Evolutionary conservation across 768 basidiomycete species (phyloP).

Genomic region (Trametes maxima): DNA sequence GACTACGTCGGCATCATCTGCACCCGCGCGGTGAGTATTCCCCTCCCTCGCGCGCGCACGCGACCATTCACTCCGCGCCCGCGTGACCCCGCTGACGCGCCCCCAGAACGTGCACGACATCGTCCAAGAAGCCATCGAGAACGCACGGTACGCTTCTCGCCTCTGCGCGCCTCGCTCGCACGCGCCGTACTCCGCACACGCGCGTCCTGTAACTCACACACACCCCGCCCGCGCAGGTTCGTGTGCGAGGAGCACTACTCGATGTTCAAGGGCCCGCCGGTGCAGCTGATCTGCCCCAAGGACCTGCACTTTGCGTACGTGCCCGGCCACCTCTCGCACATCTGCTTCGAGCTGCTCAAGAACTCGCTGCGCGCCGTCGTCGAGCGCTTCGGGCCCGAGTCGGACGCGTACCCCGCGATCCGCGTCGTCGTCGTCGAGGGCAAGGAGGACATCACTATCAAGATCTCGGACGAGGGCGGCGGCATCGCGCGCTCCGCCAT

Average conservation of each 20-base stretch:
- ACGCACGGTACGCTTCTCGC: constrained; percentile 54
- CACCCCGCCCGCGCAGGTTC: constrained; percentile 42
- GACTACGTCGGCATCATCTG: constrained; percentile 98
- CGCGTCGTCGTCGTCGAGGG: constrained; percentile 96
- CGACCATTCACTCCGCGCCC: background rate
- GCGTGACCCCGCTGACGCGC: constrained; percentile 7
- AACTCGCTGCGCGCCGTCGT: constrained; percentile 97
- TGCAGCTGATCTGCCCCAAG: constrained; percentile 92
- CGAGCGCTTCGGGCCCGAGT: constrained; percentile 86
- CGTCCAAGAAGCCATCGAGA: constrained; percentile 98
- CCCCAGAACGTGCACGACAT: constrained; percentile 91
- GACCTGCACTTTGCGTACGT: constrained; percentile 91
- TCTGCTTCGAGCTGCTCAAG: constrained; percentile 95
- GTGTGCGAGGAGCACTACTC: constrained; percentile 94
- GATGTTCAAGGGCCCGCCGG: constrained; percentile 94
- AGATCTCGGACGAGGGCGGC: constrained; percentile 97
- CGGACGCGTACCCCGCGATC: constrained; percentile 83
- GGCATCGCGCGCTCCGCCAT: constrained; percentile 89
- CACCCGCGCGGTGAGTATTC: constrained; percentile 74
- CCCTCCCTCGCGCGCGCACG: background rate
- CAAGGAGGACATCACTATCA: constrained; percentile 98
- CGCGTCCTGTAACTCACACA: background rate
- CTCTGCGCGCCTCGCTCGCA: background rate
- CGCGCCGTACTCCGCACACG: background rate
- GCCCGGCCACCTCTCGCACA: constrained; percentile 95